phyloP scores from a whole-genome alignment of 371 early-diverging fungal genomes.

The Mortierella sp. region DNA sequence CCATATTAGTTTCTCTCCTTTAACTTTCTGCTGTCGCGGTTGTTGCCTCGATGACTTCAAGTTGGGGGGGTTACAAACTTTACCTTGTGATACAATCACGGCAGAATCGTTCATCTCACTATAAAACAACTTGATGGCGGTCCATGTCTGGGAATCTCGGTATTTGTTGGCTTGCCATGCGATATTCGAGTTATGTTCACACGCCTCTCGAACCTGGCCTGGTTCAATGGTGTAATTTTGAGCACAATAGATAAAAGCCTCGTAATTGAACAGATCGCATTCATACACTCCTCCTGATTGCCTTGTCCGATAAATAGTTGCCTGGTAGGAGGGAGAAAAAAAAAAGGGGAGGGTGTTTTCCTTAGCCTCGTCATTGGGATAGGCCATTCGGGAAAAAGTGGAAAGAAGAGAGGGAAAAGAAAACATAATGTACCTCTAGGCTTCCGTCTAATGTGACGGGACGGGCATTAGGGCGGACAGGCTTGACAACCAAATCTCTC shows the following conservation, averaged over 20 bases:
- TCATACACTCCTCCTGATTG: constrained; percentile 74
- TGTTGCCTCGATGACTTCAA: no score
- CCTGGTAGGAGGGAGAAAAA: constrained; percentile 6
- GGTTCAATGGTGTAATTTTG: constrained; percentile 67
- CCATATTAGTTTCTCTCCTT: no score
- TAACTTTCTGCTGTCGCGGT: no score
- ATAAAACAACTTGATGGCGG: constrained; percentile 74
- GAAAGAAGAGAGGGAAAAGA: no score
- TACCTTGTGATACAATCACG: constrained; percentile 34
- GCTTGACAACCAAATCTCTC: constrained; percentile 31
- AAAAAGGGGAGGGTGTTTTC: background rate
- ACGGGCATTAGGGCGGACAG: constrained; percentile 20
- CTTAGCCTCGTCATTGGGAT: no score
- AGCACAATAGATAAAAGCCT: constrained; percentile 75
- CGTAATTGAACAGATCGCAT: constrained; percentile 73
- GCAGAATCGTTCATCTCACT: constrained; percentile 50
- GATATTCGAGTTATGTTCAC: constrained; percentile 78
- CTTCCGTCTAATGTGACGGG: constrained; percentile 39
- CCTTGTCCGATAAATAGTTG: constrained; percentile 38
- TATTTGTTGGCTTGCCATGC: constrained; percentile 73
- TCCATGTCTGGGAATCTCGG: constrained; percentile 86
- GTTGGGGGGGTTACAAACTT: no score
- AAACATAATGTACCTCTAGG: constrained; percentile 38
- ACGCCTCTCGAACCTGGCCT: constrained; percentile 60
- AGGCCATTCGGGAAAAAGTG: no score